Evolutionary conservation across 768 basidiomycete species (phyloP).

Genomic region (Pisolithus marmoratus): DNA sequence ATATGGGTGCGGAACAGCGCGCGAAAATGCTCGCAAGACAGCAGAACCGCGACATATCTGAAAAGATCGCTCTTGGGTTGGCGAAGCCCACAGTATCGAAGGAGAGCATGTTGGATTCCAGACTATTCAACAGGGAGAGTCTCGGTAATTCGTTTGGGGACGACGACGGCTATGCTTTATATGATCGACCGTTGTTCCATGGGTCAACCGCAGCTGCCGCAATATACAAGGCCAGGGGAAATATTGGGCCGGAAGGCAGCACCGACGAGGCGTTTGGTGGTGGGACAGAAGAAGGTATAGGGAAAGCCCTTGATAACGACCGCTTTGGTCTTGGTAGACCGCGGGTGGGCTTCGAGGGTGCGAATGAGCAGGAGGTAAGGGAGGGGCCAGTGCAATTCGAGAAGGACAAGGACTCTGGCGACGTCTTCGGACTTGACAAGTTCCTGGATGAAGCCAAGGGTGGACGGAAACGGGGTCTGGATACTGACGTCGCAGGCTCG

Average conservation of each 20-base stretch:
- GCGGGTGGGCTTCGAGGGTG: constrained; percentile 86
- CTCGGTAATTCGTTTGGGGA: constrained; percentile 77
- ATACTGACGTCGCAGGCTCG: constrained; percentile 64
- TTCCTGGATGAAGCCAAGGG: constrained; percentile 97
- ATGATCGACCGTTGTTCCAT: constrained; percentile 93
- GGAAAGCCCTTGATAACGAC: constrained; percentile 86
- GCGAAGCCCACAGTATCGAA: constrained; percentile 96
- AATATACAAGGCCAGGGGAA: constrained; percentile 96
- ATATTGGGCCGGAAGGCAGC: constrained; percentile 60
- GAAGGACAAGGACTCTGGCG: constrained; percentile 95
- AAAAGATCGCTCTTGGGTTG: constrained; percentile 96
- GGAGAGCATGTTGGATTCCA: constrained; percentile 95
- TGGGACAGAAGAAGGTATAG: constrained; percentile 93
- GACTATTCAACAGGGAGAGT: constrained; percentile 95
- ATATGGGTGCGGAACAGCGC: constrained; percentile 96
- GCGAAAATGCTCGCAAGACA: constrained; percentile 94
- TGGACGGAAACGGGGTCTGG: constrained; percentile 85
- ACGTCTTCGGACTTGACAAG: constrained; percentile 94
- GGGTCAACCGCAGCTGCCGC: constrained; percentile 96
- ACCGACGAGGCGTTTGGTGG: constrained; percentile 92
- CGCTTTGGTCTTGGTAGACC: constrained; percentile 87
- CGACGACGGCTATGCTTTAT: constrained; percentile 91
- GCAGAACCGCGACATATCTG: constrained; percentile 98
- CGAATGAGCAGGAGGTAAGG: constrained; percentile 73
- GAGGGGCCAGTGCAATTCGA: constrained; percentile 99